phyloP scores from a whole-genome alignment of 2,329 filamentous ascomycete genomes.

The Pestalotiopsis sp. region DNA sequence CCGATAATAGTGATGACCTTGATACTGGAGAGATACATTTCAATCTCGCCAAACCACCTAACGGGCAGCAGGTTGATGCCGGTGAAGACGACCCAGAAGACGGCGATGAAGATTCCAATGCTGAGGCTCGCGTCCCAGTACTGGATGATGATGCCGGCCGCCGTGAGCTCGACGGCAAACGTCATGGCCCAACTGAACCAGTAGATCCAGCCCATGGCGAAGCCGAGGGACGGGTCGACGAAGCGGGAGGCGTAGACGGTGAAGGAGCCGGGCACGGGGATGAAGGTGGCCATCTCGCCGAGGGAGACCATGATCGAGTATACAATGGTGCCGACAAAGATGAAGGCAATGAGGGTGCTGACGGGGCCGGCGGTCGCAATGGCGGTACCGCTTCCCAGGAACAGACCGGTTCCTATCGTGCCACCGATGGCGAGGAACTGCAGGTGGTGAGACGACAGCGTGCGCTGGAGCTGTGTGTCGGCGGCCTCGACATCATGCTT shows the following conservation, averaged over 20 bases:
- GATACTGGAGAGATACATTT: conserved; percentile 78
- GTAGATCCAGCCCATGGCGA: conserved; percentile 82
- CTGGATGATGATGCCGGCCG: conserved; percentile 74
- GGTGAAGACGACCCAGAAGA: conserved; percentile 75
- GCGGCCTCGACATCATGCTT: conserved; percentile 30
- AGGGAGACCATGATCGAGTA: conserved; percentile 74
- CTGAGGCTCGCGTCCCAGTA: conserved; percentile 68
- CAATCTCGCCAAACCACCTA: conserved; percentile 73
- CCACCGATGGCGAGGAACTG: conserved; percentile 46
- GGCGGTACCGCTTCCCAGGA: conserved; percentile 67
- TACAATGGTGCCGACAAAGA: conserved; percentile 71
- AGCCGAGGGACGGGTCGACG: conserved; percentile 68
- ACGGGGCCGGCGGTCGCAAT: conserved; percentile 67
- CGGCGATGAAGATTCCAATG: conserved; percentile 71
- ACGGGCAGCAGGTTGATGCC: conserved; percentile 72
- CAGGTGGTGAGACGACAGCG: conserved; percentile 33
- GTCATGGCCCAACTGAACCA: conserved; percentile 78
- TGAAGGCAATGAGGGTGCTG: conserved; percentile 68
- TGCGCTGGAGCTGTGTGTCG: conserved; percentile 34
- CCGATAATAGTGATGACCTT: conserved; percentile 77
- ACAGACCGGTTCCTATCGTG: conserved; percentile 74
- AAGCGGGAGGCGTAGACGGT: conserved; percentile 77
- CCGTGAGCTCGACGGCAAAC: conserved; percentile 72
- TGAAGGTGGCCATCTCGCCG: conserved; percentile 76
- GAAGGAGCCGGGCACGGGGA: conserved; percentile 77